Conservation (phyloP, 345 rosid species). For the Bretschneidera sinensis region DNA sequence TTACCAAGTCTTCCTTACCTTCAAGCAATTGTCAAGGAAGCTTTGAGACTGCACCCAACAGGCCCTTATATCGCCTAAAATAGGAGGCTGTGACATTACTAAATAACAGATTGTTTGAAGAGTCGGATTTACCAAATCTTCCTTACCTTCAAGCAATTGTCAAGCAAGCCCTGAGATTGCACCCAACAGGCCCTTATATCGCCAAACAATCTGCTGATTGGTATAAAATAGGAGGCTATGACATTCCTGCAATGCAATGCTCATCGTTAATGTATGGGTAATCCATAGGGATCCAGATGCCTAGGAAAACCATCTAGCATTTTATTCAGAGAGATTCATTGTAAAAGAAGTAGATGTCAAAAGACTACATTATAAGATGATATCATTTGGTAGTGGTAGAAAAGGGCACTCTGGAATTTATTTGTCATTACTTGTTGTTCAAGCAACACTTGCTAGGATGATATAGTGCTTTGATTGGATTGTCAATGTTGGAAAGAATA, state of each 20-base stretch:
- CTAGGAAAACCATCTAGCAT: slow-evolving; percentile 52
- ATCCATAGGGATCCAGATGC: slow-evolving; percentile 54
- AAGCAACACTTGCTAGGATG: slow-evolving; percentile 52
- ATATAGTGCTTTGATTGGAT: slow-evolving; percentile 49
- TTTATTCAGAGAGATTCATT: slow-evolving; percentile 61
- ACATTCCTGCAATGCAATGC: slow-evolving; percentile 80
- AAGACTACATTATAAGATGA: slow-evolving; percentile 59
- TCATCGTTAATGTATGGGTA: slow-evolving; percentile 95
- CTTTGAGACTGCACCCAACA: slow-evolving; percentile 77
- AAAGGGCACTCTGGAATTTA: slow-evolving; percentile 65
- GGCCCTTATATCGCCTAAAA: slow-evolving; percentile 74
- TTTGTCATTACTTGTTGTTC: slow-evolving; percentile 51
- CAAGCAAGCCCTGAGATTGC: no score
- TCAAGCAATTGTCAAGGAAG: slow-evolving; percentile 67
- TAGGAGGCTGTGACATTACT: no score
- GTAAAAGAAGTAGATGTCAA: slow-evolving; percentile 41
- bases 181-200: no score
- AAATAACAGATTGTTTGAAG: no score
- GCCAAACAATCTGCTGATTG: slow-evolving; percentile 56
- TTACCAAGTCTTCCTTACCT: slow-evolving; percentile 50
- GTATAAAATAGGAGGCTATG: slow-evolving; percentile 34
- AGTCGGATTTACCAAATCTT: no score
- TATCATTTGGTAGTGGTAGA: slow-evolving; percentile 64
- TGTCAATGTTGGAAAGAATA: no score
- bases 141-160: no score